phyloP scores from a whole-genome alignment of 768 basidiomycete genomes.

The Tulasnella sp. region DNA sequence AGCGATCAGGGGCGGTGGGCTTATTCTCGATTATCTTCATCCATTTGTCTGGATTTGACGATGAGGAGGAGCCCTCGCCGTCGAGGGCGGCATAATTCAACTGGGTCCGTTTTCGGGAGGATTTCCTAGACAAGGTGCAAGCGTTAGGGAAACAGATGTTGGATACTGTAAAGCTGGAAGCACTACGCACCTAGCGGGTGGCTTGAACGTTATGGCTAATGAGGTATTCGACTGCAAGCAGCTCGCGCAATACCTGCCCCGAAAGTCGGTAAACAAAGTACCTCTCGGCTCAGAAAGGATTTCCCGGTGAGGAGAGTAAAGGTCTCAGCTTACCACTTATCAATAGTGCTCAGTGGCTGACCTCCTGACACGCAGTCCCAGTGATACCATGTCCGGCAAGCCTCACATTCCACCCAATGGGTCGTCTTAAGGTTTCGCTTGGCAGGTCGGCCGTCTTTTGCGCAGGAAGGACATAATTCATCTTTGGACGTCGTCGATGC shows the following conservation, averaged over 20 bases:
- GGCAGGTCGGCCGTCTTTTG: conserved; percentile 4
- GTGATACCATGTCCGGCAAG: conserved; percentile 78
- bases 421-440: conserved; percentile 49
- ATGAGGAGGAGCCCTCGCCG: neutral
- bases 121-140: conserved; percentile 49
- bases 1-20: conserved; percentile 56
- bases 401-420: conserved; percentile 79
- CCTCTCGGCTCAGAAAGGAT: conserved; percentile 13
- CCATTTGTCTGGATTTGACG: conserved; percentile 64
- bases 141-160: neutral
- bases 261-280: neutral
- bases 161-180: neutral
- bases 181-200: conserved; percentile 49
- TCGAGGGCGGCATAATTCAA: conserved; percentile 53
- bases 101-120: conserved; percentile 56
- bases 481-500: neutral
- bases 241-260: conserved; percentile 61
- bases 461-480: conserved; percentile 19
- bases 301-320: conserved; percentile 31
- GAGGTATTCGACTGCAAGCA: conserved; percentile 60
- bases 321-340: conserved; percentile 62
- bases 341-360: conserved; percentile 59
- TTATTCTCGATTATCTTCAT: conserved; percentile 65
- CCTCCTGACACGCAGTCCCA: conserved; percentile 74
- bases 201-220: conserved; percentile 67